Base-by-base conservation (phyloP, 148 eudicot species). In the Rheum nobile region DNA sequence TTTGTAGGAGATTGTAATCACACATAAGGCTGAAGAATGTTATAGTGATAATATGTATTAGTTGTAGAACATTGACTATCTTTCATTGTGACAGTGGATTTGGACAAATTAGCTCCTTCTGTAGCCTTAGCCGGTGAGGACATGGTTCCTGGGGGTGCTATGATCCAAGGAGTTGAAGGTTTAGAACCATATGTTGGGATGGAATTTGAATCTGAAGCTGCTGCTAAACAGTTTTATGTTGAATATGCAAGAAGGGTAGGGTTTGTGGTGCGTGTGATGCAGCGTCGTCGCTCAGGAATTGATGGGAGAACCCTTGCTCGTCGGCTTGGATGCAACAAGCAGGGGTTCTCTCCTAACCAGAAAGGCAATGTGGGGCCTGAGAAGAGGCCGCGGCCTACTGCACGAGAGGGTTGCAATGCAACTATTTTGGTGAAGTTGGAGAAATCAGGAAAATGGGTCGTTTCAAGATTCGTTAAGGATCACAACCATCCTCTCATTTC, bases 101-200 rank as follows among this genome's bases (percentile, higher is more conserved):
- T 78, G 73, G 82, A 81, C 16, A 28, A 38, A 63, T 75, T 35
- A 79, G 80, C 48, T 37, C 65, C 31, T 22, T 48, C 61, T 32
- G 71, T 32, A 28, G 71, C 65, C 48, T 47, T 28, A 44, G 37
- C 77, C 13, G 32, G 57, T 54, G 74, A 78, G 80, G 75, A 41
- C 1, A 14, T 16, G 13, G 19, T 32, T 22, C 54, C 68, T 14
- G 22, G 21, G 4, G 63, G 46, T 76, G 52, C 75, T 8, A 74
- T 41, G 43, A 41, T 46, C 14, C 88, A 78, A 35, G 75, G 73
- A 22, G 85, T 75, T 72, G 79, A 79, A 71, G 52, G 74, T 46
- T 81, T 87, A 63, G 93, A 88, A 80, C 98, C 98, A 14, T 75
- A 84, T 71, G 76, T 90, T 54, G 98, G 98, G 77, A 86, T 88